Evolutionary conservation across 176 grass and related monocot species (phyloP).

Genomic region (Musa itinerans): DNA sequence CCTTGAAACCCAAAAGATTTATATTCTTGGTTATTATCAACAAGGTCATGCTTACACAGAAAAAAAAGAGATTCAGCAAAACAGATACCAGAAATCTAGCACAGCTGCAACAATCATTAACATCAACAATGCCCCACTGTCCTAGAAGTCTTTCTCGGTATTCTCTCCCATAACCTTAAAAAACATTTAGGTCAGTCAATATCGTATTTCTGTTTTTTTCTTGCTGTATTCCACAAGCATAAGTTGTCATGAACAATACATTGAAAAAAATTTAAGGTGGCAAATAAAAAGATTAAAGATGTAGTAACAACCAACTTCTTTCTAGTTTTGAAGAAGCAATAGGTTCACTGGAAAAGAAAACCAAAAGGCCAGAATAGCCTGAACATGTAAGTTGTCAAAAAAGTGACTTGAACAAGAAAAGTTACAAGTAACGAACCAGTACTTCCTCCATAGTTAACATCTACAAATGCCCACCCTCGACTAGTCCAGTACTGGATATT

Average conservation of each 20-base stretch:
- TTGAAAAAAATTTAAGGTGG: background rate
- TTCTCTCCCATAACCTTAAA: slow-evolving; percentile 88
- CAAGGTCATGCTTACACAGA: background rate
- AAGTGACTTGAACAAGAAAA: background rate
- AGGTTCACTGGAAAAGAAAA: no score
- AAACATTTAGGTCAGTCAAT: background rate
- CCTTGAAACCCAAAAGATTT: slow-evolving; percentile 34
- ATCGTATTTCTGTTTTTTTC: background rate
- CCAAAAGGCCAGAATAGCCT: background rate
- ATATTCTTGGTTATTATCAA: background rate
- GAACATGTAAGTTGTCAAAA: background rate
- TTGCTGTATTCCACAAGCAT: background rate
- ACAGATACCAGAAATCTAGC: slow-evolving; percentile 64
- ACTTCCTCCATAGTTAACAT: slow-evolving; percentile 98
- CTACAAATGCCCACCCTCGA: slow-evolving; percentile 88
- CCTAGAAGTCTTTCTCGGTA: slow-evolving; percentile 72
- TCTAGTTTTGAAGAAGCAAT: background rate
- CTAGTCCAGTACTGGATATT: slow-evolving; percentile 95
- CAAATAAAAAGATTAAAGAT: background rate
- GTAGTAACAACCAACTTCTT: background rate
- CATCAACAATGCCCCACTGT: slow-evolving; percentile 85
- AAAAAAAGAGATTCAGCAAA: background rate
- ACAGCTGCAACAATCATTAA: slow-evolving; percentile 84
- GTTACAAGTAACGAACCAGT: slow-evolving; percentile 48
- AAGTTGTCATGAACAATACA: background rate